Evolutionary conservation across 345 rosid genomes (phyloP).

Genomic region (Eucalyptus melliodora): DNA sequence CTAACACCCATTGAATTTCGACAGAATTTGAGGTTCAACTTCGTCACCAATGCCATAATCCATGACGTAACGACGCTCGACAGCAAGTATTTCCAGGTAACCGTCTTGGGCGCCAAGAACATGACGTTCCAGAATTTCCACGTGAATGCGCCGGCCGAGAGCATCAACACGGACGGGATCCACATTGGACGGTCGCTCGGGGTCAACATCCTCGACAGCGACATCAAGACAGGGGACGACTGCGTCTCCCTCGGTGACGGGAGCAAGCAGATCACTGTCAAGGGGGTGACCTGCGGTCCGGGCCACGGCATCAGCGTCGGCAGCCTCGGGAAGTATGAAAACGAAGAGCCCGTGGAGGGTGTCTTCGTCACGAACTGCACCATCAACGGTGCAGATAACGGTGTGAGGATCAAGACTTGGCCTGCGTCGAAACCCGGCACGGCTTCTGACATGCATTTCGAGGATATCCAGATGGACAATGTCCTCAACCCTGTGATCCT

Average conservation of each 20-base stretch:
- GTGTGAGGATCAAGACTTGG: slow-evolving; percentile 51
- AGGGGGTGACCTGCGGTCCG: slow-evolving; percentile 37
- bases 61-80: slow-evolving; percentile 12
- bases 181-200: slow-evolving; percentile 34
- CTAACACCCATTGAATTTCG: background rate
- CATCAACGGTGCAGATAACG: slow-evolving; percentile 10
- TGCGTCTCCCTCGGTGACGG: slow-evolving; percentile 47
- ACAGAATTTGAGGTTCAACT: slow-evolving; percentile 41
- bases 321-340: slow-evolving; percentile 28
- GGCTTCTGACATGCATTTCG: slow-evolving; percentile 16
- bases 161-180: slow-evolving; percentile 58
- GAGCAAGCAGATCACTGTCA: slow-evolving; percentile 2
- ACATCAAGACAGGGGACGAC: slow-evolving; percentile 37
- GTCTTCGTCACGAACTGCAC: slow-evolving; percentile 13
- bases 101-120: slow-evolving; percentile 22
- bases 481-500: slow-evolving; percentile 14
- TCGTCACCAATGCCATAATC: slow-evolving; percentile 7
- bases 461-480: slow-evolving; percentile 11
- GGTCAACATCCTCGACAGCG: slow-evolving; percentile 6
- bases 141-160: slow-evolving; percentile 16
- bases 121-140: slow-evolving; percentile 10
- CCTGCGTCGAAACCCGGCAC: slow-evolving; percentile 7
- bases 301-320: slow-evolving; percentile 58
- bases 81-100: slow-evolving; percentile 41
- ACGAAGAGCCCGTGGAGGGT: slow-evolving; percentile 22